Evolutionary conservation across 305 asterid genomes (phyloP).

Genomic region (Lippia alba): DNA sequence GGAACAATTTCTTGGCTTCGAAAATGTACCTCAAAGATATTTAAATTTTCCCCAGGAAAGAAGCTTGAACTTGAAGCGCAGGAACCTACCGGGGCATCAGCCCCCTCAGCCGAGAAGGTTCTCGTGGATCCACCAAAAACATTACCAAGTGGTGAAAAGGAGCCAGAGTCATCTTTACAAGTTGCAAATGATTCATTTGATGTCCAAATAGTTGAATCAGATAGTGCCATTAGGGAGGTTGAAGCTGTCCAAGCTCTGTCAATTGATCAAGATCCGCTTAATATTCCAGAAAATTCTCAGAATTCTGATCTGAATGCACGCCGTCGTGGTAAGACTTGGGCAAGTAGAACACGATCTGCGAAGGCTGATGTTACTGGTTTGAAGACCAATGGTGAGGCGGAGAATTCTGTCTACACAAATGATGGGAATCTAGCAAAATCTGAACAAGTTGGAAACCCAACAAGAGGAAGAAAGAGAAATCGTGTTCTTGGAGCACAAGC

Average conservation of each 20-base stretch:
- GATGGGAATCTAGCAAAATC: slow-evolving; percentile 69
- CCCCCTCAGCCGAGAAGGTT: slow-evolving; percentile 36
- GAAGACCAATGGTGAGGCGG: slow-evolving; percentile 58
- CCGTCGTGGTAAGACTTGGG: slow-evolving; percentile 45
- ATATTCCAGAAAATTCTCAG: slow-evolving; percentile 51
- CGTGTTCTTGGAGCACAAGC: slow-evolving; percentile 53
- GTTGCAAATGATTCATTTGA: slow-evolving; percentile 67
- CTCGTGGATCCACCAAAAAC: slow-evolving; percentile 42
- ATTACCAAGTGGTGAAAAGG: slow-evolving; percentile 46
- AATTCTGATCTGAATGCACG: slow-evolving; percentile 47
- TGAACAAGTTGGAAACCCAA: slow-evolving; percentile 47
- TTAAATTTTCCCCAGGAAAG: slow-evolving; percentile 82
- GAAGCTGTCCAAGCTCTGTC: slow-evolving; percentile 56
- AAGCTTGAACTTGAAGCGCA: slow-evolving; percentile 57
- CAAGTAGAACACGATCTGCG: slow-evolving; percentile 47
- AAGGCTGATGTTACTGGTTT: slow-evolving; percentile 47
- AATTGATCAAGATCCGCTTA: slow-evolving; percentile 45
- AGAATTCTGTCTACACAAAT: slow-evolving; percentile 50
- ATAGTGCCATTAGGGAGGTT: slow-evolving; percentile 48
- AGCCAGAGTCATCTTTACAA: slow-evolving; percentile 49
- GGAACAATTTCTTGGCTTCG: slow-evolving; percentile 90
- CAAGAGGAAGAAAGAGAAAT: slow-evolving; percentile 66
- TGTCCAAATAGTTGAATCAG: slow-evolving; percentile 54
- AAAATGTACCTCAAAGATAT: slow-evolving; percentile 84
- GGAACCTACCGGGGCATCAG: slow-evolving; percentile 41